Evolutionary conservation across 306 rosid genomes (phyloP), one percentile per base, ranked within the genome.

Genomic region (Cucurbita maxima): DNA sequence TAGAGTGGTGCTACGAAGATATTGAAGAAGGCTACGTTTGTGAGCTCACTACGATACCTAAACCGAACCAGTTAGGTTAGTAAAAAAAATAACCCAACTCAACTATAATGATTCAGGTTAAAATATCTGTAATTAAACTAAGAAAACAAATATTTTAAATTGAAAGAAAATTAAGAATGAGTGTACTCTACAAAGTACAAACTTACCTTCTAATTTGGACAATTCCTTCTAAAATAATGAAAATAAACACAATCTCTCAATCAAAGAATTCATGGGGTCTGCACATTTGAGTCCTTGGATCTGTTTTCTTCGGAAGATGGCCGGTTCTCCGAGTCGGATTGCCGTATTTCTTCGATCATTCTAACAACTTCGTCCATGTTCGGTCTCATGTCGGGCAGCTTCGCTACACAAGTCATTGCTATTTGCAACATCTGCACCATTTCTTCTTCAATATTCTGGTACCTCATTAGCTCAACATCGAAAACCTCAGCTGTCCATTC

Each of bases 401-500:
- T 92, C 9, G 89, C 87, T 57, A 92, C 98, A 66, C 98, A 92
- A 2, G 98, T 82, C 98, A 92, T 92, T 76, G 88, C 98, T 69
- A 92, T 90, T 76, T 92, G 98, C 86, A 92, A 83, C 98, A 92
- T 88, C 75, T 92, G 98, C 75, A 92, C 98, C 98, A 92, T 88
- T 76, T 92, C 98, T 80, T 92, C 98, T 77, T 92, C 98, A 7
- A 90, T 90, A 81, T 92, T 90, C 82, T 84, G 92, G 88, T 84
- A 90, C 79, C 88, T 83, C 98, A 92, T 92, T 69, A 92, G 86
- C 80, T 92, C 98, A 16, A 90, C 92, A 16, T 92, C 98, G 9
- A 92, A 92, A 54, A 92, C 98, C 87, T 92, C 98, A 0, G 98
- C 98, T 3, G 98, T 92, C 98, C 98, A 92, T 84, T 92, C 98